Base-by-base conservation (phyloP, 176 grass and related monocot genomes). In the Oryza rufipogon region DNA sequence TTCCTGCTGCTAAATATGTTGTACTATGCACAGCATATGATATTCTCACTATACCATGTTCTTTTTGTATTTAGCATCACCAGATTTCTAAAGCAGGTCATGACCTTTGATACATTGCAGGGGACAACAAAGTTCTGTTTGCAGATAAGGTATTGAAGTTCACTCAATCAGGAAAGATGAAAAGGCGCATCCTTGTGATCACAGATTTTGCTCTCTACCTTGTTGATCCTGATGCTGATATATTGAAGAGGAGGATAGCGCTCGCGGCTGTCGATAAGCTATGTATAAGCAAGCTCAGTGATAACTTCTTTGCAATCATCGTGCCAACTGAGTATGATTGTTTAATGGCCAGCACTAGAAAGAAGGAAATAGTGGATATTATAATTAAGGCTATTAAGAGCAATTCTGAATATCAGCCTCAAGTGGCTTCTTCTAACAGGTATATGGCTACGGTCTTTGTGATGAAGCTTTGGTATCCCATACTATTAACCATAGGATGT, bases 141-240 rank as follows among this genome's bases (percentile, higher is more conserved):
- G 93, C 93, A 10, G 97, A 99, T 77, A 93, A 88, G 45, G 81
- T 99, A 49, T 76, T 96, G 33, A 96, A 89, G 71, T 88, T 99
- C 54, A 96, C 90, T 51, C 89, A 91, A 44, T 91, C 97, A 33
- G 97, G 97, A 80, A 99, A 96, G 79, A 94, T 96, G 93, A 96
- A 96, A 85, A 90, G 87, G 26, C 88, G 88, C 67, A 91, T 96
- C 42, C 73, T 99, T 34, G 83, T 99, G 49, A 91, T 99, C 72
- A 99, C 97, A 2, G 91, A 99, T 76, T 96, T 91, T 73, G 97
- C 97, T 73, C 81, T 99, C 20, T 99, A 99, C 75, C 78, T 99
- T 45, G 91, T 99, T 16, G 97, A 99, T 70, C 91, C 97, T 3
- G 90, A 99, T 36, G 84, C 84, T 9, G 91, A 99, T 92, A 88